Evolutionary conservation across 306 rosid genomes (phyloP), one percentile per base, ranked within the genome.

Genomic region (Quercus wislizeni): DNA sequence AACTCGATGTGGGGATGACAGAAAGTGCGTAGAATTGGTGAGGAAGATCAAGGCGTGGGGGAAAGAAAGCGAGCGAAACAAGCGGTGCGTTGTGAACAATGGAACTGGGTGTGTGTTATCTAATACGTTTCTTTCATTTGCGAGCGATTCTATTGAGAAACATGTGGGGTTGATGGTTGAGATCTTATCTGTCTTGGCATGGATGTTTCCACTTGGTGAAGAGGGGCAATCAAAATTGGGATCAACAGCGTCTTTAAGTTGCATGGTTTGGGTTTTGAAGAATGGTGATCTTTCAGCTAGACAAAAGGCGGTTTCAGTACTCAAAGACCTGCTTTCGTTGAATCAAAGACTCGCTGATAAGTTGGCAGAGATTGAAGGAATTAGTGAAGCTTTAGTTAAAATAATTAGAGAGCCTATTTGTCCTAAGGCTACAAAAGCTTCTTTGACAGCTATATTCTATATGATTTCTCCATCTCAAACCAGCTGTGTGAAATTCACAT

Each of bases 1-100:
- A 0, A 63, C 89, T 0, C 82, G 74, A 28, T 25, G 82, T 1
- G 83, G 87, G 0, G 94, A 94, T 15, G 81, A 30, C 2, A 83
- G 55, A 38, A 87, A 35, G 70, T 86, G 91, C 11, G 13, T 5
- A 9, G 94, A 91, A 6, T 31, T 86, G 87, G 91, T 89, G 80
- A 76, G 78, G n/a, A 92, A 89, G 80, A 68, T 94, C 3, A 88
- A 80, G 67, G 74, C 64, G 17, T 94, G 94, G 97, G 96, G 88
- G 17, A 92, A 83, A 68, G 98, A 94, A 76, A 92, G 97, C 76
- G 94, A 94, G 82, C 80, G 97, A 64, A 92, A 92, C 85, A 87
- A 75, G 83, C 84, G 84, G 57, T 87, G 93, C 64, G 35, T 94
- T 11, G 86, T 78, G 52, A 68, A 73, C 2, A 88, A 80, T 28